Percentiles rank a stretch among this genome's conserved stretches.
phyloP scores from a whole-genome alignment of 2,329 filamentous ascomycete genomes.

The Purpureocillium lavendulum region DNA sequence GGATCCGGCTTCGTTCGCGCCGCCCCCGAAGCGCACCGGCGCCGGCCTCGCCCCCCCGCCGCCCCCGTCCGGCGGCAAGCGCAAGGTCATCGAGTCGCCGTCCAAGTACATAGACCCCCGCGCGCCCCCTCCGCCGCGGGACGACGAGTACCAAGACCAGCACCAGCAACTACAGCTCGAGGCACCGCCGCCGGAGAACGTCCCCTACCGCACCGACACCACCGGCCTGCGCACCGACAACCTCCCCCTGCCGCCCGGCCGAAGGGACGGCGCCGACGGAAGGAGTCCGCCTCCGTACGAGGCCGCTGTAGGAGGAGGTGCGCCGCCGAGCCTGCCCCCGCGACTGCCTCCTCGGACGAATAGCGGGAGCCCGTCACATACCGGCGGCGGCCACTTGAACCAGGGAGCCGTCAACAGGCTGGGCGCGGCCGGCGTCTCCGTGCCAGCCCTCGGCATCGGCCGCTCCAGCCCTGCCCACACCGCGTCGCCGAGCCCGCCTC shows the following conservation, averaged over 20 bases:
- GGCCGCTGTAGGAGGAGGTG: constrained; percentile 10
- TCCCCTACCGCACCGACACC: constrained; percentile 60
- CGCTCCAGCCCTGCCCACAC: constrained; percentile 19
- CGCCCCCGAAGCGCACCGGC: constrained; percentile 59
- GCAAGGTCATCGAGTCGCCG: constrained; percentile 19
- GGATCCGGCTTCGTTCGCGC: constrained; percentile 71
- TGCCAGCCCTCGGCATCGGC: constrained; percentile 70
- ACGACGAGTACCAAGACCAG: too few species aligned
- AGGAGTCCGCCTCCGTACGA: constrained; percentile 21
- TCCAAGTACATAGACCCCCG: constrained; percentile 25
- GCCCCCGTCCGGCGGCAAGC: constrained; percentile 10
- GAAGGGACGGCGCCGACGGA: constrained; percentile 33
- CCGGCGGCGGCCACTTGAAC: constrained; percentile 28
- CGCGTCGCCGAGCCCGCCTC: constrained; percentile 16
- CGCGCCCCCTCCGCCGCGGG: constrained; percentile 1
- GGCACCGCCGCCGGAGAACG: constrained; percentile 28
- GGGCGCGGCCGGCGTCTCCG: constrained; percentile 65
- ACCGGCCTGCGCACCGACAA: constrained; percentile 62
- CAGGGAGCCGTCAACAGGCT: constrained; percentile 57
- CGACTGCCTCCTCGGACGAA: constrained; percentile 17
- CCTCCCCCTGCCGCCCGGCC: constrained; percentile 62
- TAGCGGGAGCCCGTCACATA: neutral
- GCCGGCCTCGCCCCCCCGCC: constrained; percentile 24
- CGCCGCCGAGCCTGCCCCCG: constrained; percentile 52
- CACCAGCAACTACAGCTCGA: neutral